These are phyloP conservation scores for Pneumocystis oryctolagi DNA, from an alignment of 1,139 yeast species.

Conservation along the genomic window DNA sequence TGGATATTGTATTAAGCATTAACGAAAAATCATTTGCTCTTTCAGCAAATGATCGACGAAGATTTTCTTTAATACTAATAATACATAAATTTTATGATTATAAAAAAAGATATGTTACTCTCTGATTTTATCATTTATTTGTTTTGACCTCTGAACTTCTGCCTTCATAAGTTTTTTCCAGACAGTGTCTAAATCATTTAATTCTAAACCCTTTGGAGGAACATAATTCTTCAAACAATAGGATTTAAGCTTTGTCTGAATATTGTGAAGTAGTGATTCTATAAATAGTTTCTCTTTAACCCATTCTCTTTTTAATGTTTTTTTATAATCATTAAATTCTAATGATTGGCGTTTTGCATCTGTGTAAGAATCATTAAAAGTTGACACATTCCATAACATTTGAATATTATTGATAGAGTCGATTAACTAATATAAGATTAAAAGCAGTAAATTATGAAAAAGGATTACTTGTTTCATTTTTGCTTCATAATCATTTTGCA, in stretches of 20 bases:
- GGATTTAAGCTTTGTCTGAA: conserved; percentile 28
- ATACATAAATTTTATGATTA: conserved; percentile 2
- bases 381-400: conserved; percentile 16
- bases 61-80: conserved; percentile 27
- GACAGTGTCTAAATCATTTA: conserved; percentile 23
- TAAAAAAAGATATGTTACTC: conserved; percentile 12
- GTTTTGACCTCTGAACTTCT: conserved; percentile 25
- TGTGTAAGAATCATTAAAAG: conserved; percentile 22
- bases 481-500: conserved; percentile 27
- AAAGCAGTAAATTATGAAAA: not conserved
- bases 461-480: conserved; percentile 18
- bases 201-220: conserved; percentile 25
- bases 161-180: conserved; percentile 25
- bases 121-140: conserved; percentile 24
- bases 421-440: conserved; percentile 15
- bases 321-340: conserved; percentile 23
- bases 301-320: conserved; percentile 27
- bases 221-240: conserved; percentile 25
- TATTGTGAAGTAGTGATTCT: conserved; percentile 27
- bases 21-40: conserved; percentile 27
- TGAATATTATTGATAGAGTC: conserved; percentile 19
- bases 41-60: conserved; percentile 34
- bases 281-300: conserved; percentile 27
- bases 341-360: conserved; percentile 24
- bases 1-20: conserved; percentile 22